phyloP scores from a whole-genome alignment of 371 early-diverging fungal species.

The Mortierella sp. region DNA sequence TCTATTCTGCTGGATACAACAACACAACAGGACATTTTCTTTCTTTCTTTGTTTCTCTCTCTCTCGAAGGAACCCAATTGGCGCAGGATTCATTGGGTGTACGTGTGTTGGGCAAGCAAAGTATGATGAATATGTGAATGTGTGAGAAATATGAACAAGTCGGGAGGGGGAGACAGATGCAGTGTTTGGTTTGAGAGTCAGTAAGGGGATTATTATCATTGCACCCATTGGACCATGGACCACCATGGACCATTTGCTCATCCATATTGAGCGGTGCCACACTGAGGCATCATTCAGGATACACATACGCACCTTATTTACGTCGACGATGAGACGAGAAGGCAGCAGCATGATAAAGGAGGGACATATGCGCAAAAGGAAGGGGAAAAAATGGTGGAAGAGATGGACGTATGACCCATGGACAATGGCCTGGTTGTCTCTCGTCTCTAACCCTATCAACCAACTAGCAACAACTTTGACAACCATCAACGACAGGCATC shows the following conservation, averaged over 20 bases:
- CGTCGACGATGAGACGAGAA: neutral
- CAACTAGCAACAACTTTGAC: neutral
- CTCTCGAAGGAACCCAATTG: neutral
- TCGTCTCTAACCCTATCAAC: neutral
- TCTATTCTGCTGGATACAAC: neutral
- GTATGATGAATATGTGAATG: neutral
- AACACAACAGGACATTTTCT: neutral
- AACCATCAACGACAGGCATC: neutral
- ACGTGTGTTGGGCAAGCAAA: neutral
- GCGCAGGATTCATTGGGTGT: neutral
- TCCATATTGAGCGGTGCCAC: neutral
- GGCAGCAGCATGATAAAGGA: neutral
- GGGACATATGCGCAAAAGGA: neutral
- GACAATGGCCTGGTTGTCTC: neutral
- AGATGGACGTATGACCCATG: neutral
- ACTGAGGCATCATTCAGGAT: too few relatives aligned
- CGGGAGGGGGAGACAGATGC: neutral
- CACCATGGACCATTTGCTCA: neutral
- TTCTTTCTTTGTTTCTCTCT: neutral
- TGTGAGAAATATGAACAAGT: neutral
- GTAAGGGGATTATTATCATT: slow-evolving; percentile 4
- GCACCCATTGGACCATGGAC: slow-evolving; percentile 3
- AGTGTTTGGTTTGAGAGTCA: neutral
- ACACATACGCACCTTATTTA: too few relatives aligned
- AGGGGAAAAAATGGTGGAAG: neutral